These are phyloP conservation scores for Nissolia schottii DNA, from an alignment of 306 rosid genomes.

Conservation along the genomic window DNA sequence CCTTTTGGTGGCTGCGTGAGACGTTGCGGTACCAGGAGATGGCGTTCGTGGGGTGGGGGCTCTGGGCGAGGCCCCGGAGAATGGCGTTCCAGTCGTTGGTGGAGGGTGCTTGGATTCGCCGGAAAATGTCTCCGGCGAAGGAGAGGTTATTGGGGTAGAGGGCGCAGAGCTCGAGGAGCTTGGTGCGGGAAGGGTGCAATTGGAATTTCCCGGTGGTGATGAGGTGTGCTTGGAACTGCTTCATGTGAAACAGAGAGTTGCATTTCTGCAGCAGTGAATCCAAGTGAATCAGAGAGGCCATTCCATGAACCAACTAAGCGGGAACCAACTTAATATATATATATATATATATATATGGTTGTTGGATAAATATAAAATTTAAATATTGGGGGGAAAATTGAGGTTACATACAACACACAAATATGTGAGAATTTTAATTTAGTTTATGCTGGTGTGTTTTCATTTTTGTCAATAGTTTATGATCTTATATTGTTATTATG, in stretches of 20 bases:
- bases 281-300: slow-evolving; percentile 30
- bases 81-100: slow-evolving; percentile 84
- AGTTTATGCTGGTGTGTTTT: background rate
- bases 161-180: slow-evolving; percentile 68
- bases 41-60: slow-evolving; percentile 66
- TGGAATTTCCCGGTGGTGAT: slow-evolving; percentile 57
- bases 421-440: background rate
- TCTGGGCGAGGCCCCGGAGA: slow-evolving; percentile 70
- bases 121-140: slow-evolving; percentile 51
- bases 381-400: background rate
- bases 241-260: slow-evolving; percentile 46
- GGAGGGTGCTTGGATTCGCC: slow-evolving; percentile 41
- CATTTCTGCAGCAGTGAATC: slow-evolving; percentile 56
- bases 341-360: background rate
- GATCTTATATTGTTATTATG: background rate
- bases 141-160: slow-evolving; percentile 58
- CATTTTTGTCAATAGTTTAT: background rate
- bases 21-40: slow-evolving; percentile 54
- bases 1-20: slow-evolving; percentile 34
- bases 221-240: slow-evolving; percentile 72
- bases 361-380: background rate
- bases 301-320: slow-evolving; percentile 16
- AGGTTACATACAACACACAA: background rate
- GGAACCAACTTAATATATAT: background rate
- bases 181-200: slow-evolving; percentile 50